Conservation (phyloP, 805 yeast genomes). For the Cyberlindnera maritima region DNA sequence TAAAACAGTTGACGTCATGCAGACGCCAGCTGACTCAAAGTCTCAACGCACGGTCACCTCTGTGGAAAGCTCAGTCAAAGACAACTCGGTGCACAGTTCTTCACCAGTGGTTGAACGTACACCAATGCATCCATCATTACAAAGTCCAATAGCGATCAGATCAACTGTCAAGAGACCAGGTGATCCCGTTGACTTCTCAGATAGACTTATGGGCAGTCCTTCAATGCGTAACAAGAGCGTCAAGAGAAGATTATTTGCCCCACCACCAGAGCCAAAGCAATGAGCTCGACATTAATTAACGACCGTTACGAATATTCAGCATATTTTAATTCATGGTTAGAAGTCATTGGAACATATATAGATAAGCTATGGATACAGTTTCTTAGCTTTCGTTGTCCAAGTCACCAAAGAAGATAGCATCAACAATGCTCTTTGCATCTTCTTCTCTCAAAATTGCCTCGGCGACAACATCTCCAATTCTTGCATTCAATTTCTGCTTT, state of each 20-base stretch:
- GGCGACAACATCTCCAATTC: slow-evolving; percentile 62
- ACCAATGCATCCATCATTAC: slow-evolving; percentile 13
- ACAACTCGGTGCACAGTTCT: slow-evolving; percentile 7
- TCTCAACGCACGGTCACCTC: slow-evolving; percentile 2
- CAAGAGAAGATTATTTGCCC: slow-evolving; percentile 37
- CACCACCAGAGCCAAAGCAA: slow-evolving; percentile 12
- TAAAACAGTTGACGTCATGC: slow-evolving; percentile 17
- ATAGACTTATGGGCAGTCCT: slow-evolving; percentile 29
- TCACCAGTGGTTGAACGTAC: slow-evolving; percentile 15
- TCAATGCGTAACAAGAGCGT: slow-evolving; percentile 17
- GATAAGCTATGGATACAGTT: background rate
- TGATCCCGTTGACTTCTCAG: slow-evolving; percentile 20
- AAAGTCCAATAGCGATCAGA: slow-evolving; percentile 24
- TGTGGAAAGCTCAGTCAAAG: slow-evolving; percentile 1
- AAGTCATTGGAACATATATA: background rate
- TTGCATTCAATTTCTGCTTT: slow-evolving; percentile 43
- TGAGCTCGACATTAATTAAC: background rate
- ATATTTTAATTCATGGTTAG: background rate
- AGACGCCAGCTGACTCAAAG: slow-evolving; percentile 18
- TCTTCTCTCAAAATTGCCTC: slow-evolving; percentile 44
- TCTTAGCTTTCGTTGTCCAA: slow-evolving; percentile 6
- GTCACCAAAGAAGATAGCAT: slow-evolving; percentile 77
- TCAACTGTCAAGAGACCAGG: slow-evolving; percentile 19
- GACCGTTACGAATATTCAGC: slow-evolving; percentile 1
- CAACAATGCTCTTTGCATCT: slow-evolving; percentile 47